Evolutionary conservation across 352 stramenopile genomes (phyloP).

Genomic region (Pythium insidiosum): DNA sequence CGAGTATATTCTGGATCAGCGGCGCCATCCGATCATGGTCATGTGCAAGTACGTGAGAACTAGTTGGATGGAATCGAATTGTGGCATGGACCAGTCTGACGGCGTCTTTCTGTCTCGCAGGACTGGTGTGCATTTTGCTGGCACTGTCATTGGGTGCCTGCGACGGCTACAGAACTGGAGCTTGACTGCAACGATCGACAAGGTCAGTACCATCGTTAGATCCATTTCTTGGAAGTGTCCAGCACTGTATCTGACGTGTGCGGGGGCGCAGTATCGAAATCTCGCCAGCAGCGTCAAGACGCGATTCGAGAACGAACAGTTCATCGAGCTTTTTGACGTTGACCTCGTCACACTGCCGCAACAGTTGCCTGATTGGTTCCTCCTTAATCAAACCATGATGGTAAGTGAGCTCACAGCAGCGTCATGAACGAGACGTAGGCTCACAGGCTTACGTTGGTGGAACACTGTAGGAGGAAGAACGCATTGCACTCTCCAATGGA

Average conservation of each 20-base stretch:
- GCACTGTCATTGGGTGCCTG: slow-evolving; percentile 76
- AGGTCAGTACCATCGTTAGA: slow-evolving; percentile 29
- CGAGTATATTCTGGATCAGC: slow-evolving; percentile 75
- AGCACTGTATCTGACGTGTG: background rate
- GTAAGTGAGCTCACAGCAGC: slow-evolving; percentile 15
- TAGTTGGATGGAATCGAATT: background rate
- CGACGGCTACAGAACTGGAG: slow-evolving; percentile 82
- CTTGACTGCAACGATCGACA: slow-evolving; percentile 82
- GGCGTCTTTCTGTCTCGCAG: too few relatives aligned
- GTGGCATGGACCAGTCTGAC: too few relatives aligned
- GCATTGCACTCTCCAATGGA: slow-evolving; percentile 50
- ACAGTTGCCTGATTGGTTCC: slow-evolving; percentile 74
- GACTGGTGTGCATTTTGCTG: slow-evolving; percentile 65
- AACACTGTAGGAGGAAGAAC: slow-evolving; percentile 71
- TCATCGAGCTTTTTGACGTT: slow-evolving; percentile 85
- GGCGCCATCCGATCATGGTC: slow-evolving; percentile 71
- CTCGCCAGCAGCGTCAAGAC: slow-evolving; percentile 81
- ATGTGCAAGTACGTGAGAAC: slow-evolving; percentile 89
- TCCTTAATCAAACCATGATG: slow-evolving; percentile 72
- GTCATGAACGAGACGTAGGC: too few relatives aligned
- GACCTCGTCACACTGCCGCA: slow-evolving; percentile 76
- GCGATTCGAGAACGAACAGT: slow-evolving; percentile 85
- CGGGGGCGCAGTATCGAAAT: slow-evolving; percentile 61
- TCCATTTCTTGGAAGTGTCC: background rate
- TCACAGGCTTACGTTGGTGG: too few relatives aligned